phyloP scores from a whole-genome alignment of 2,329 filamentous ascomycete genomes.

The Ilyonectria destructans region DNA sequence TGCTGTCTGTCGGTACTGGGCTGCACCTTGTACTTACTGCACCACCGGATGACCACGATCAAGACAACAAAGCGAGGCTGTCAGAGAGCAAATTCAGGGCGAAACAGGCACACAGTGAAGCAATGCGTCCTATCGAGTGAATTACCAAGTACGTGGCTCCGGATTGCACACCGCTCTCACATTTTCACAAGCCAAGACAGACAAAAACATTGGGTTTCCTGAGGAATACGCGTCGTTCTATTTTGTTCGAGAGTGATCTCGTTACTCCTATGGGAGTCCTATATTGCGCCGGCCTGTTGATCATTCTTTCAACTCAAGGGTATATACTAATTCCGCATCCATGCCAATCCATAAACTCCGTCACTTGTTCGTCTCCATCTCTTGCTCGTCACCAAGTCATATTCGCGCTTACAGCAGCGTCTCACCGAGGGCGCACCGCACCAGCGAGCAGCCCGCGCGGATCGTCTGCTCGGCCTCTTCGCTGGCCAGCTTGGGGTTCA shows the following conservation, averaged over 20 bases:
- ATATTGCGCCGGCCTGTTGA: conserved; percentile 44
- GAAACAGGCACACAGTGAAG: background rate
- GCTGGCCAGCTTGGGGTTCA: conserved; percentile 81
- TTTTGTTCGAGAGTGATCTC: conserved; percentile 50
- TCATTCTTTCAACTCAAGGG: conserved; percentile 50
- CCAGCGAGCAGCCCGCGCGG: conserved; percentile 89
- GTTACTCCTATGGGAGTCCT: conserved; percentile 34
- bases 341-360: conserved; percentile 29
- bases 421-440: conserved; percentile 93
- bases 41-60: background rate
- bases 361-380: background rate
- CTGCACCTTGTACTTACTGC: conserved; percentile 20
- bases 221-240: conserved; percentile 46
- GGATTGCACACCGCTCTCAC: background rate
- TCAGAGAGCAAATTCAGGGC: background rate
- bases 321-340: conserved; percentile 40
- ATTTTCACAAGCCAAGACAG: background rate
- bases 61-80: conserved; percentile 16
- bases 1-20: conserved; percentile 15
- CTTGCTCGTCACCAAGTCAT: background rate
- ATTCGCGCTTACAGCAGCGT: conserved; percentile 76
- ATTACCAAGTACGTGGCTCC: background rate
- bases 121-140: background rate
- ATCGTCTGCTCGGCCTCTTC: conserved; percentile 86
- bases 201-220: conserved; percentile 3